Base-by-base conservation (phyloP, 148 eudicot species). In the Nyssa sinensis region DNA sequence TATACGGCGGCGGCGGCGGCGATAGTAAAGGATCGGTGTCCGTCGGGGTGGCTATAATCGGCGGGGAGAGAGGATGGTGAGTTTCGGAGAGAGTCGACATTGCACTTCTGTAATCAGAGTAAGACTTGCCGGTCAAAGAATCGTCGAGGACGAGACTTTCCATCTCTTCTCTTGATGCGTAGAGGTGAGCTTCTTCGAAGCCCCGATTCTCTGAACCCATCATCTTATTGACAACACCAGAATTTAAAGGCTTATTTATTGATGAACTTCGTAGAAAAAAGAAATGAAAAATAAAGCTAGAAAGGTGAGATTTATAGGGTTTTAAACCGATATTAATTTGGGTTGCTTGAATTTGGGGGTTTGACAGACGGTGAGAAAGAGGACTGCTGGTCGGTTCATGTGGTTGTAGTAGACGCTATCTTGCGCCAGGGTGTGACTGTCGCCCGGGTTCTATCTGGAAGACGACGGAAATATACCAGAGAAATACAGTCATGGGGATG, bases 11-110 rank as follows among this genome's bases (percentile, higher is more conserved):
- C 24, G 78, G 51, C n/a, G 80, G 68, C 16, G 86, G 87, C 30
- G 81, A 83, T 32, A 86, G 63, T 53, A 93, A 85, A 0, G 92
- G 96, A 88, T 91, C 90, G 58, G 89, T 67, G 41, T 81, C 84
- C 72, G 86, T 85, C 10, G 86, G 82, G 10, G 71, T 74, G 65
- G 82, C 66, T 30, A 33, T 53, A 60, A 78, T 69, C 16, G 88
- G 82, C 27, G 75, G 62, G 7, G 84, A 44, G 19, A 83, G 73
- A 29, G 81, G 87, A 67, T 74, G 78, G 83, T 77, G 82, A 3
- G 89, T 84, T 24, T 83, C 88, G 73, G 88, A 73, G 71, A 86
- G 78, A 62, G 80, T 79, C 2, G 89, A 71, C 80, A 89, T 81
- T 19, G 81, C 87, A 77, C 87, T 89, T 69, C 79, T 78, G 78